phyloP scores from a whole-genome alignment of 495 filamentous ascomycete genomes.

The Penicillium taxi region DNA sequence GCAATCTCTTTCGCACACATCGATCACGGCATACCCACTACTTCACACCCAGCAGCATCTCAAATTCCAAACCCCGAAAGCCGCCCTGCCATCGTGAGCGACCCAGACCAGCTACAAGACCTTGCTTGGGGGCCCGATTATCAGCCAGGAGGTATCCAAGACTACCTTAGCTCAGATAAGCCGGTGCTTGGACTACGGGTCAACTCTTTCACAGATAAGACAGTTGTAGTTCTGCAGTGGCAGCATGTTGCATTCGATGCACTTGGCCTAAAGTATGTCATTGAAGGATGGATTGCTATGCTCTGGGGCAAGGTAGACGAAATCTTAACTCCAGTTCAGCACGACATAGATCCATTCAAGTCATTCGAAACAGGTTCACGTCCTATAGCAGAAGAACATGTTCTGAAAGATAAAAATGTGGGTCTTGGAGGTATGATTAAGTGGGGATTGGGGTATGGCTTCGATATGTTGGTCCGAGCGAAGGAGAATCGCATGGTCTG shows the following conservation, averaged over 20 bases:
- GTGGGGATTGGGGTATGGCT: constrained; percentile 18
- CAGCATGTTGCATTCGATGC: constrained; percentile 21
- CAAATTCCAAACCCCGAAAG: constrained; percentile 11
- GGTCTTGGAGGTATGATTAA: constrained; percentile 14
- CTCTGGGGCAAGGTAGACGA: constrained; percentile 12
- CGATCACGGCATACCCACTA: constrained; percentile 19
- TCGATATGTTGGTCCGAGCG: constrained; percentile 17
- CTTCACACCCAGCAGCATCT: constrained; percentile 29
- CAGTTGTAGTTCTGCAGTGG: constrained; percentile 33
- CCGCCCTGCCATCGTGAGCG: constrained; percentile 11
- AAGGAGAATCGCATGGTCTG: constrained; percentile 23
- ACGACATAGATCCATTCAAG: constrained; percentile 13
- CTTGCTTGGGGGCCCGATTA: constrained; percentile 17
- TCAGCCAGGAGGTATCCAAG: constrained; percentile 21
- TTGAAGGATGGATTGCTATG: constrained; percentile 18
- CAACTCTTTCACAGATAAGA: constrained; percentile 42
- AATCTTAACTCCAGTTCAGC: constrained; percentile 8
- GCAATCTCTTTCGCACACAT: constrained; percentile 31
- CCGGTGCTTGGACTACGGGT: constrained; percentile 44
- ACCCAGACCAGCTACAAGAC: constrained; percentile 12
- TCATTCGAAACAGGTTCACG: constrained; percentile 7
- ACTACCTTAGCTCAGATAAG: constrained; percentile 37
- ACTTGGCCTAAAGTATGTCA: constrained; percentile 16
- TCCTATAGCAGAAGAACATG: background rate
- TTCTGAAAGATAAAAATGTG: constrained; percentile 6